Evolutionary conservation across 2,329 filamentous ascomycete species (phyloP), one percentile per base, ranked within the genome.

Genomic region (Pseudogymnoascus sp.): DNA sequence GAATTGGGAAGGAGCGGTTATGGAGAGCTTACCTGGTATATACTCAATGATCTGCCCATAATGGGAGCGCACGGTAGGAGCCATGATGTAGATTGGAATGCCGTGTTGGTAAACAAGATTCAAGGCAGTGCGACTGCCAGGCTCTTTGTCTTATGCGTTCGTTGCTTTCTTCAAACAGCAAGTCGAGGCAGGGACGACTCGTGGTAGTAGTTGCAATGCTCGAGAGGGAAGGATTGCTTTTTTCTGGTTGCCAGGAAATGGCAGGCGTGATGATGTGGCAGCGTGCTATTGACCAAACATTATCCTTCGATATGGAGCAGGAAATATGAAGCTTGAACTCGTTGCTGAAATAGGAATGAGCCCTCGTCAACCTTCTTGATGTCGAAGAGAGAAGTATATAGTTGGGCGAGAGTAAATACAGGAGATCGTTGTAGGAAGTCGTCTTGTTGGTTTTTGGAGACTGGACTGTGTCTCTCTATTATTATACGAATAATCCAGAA

Each of bases 11-110:
- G 41, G 41, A 57, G 55, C 55, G 55, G 19, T 21, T 15, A 6
- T 23, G 13, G 55, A 19, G 7, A n/a, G 60, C 83, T 69, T 80
- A 95, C 91, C 89, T 78, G 91, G 89, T 69, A 96, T 95, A 75
- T 96, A 96, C 78, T 96, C 92, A 71, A 96, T 92, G 68, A 96
- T 85, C 77, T 95, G 90, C 64, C 90, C 91, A 76, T 89, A 83
- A 74, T 84, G 88, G 72, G 81, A 76, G 57, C 74, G 79, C 41
- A 77, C 74, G 67, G 71, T 74, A 68, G 73, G 74, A 72, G 75
- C 75, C 66, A 74, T 82, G 58, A 61, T 70, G 62, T 66, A 61
- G 39, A 55, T 21, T 45, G 57, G 68, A 68, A 63, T 66, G 65
- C 69, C 23, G 41, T 12, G 58, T 48, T 62, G 28, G 57, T 33